These are phyloP conservation scores for Cutaneotrichosporon spelunceum DNA, from an alignment of 1,284 basidiomycete genomes.

Conservation along the genomic window DNA sequence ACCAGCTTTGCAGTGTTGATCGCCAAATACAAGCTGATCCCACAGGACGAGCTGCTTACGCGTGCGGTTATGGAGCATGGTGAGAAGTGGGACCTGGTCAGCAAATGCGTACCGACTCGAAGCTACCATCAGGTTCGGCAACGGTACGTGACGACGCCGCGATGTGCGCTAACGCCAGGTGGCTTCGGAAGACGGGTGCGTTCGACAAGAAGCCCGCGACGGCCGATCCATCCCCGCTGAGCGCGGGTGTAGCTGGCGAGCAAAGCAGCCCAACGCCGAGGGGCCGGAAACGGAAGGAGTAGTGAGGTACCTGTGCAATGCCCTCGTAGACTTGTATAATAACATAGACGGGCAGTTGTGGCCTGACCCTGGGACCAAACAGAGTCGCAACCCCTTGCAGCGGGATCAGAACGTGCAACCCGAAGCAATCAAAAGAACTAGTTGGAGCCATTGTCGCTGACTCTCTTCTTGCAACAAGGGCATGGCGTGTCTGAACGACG, in stretches of 20 bases:
- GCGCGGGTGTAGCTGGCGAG: slow-evolving; percentile 11
- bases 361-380: no score
- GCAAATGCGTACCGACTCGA: slow-evolving; percentile 48
- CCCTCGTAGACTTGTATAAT: background rate
- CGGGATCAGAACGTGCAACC: background rate
- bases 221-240: slow-evolving; percentile 19
- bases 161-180: slow-evolving; percentile 23
- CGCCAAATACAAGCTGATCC: background rate
- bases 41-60: slow-evolving; percentile 49
- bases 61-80: slow-evolving; percentile 48
- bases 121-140: slow-evolving; percentile 51
- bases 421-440: background rate
- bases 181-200: slow-evolving; percentile 49
- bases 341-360: background rate
- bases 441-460: background rate
- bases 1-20: background rate
- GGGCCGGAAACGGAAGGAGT: slow-evolving; percentile 17
- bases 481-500: background rate
- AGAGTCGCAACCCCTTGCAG: background rate
- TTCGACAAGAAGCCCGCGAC: slow-evolving; percentile 47
- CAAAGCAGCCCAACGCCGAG: slow-evolving; percentile 25
- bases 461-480: background rate
- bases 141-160: slow-evolving; percentile 23
- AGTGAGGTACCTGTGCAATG: background rate
- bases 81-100: slow-evolving; percentile 51